Evolutionary conservation across 139 green algal genomes (phyloP), one percentile per base, ranked within the genome.

Genomic region (Mychonastes homosphaera): DNA sequence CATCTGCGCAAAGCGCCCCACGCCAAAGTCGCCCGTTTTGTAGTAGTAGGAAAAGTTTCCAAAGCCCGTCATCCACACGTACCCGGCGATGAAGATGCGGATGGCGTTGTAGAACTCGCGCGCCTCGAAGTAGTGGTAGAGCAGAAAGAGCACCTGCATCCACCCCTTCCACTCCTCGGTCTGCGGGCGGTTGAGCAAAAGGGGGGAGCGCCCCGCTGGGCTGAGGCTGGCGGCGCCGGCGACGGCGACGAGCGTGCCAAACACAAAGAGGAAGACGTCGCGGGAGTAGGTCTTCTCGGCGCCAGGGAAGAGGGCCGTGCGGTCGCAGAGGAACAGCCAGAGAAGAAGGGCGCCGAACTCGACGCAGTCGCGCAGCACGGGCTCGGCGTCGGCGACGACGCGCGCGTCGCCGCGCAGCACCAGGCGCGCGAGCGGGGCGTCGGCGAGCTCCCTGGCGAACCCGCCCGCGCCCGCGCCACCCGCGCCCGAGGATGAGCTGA

Each of bases 21-120:
- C 74, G 51, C 67, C 65, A 64, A 75, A 79, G 53, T 82, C 75
- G 0, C 53, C 69, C 4, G 67, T 82, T 24, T 69, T 79, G 73
- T 96, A 95, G 68, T 97, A 97, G 71, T 96, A 97, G 1, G 66
- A 76, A 67, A 97, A 97, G 71, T 97, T 97, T 47, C 89, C 90
- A 56, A 84, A 97, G 24, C 90, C 90, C 1, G 90, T 97, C 90
- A 97, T 96, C 90, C 90, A 97, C 27, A 97, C 90, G 68, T 97
- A 97, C 10, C 71, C 83, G 2, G 90, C 88, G 58, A 97, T 97
- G 73, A 95, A 96, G 32, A 97, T 77, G 49, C 90, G 85, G 70
- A 97, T 97, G n/a, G 87, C 84, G 63, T 96, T 97, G 87, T 97
- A 97, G 4, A 85, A 61, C 72, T 97, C 90, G 0, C 53, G 46